phyloP scores from a whole-genome alignment of 2,329 filamentous ascomycete genomes.

The Drechslerella coelobrocha region DNA sequence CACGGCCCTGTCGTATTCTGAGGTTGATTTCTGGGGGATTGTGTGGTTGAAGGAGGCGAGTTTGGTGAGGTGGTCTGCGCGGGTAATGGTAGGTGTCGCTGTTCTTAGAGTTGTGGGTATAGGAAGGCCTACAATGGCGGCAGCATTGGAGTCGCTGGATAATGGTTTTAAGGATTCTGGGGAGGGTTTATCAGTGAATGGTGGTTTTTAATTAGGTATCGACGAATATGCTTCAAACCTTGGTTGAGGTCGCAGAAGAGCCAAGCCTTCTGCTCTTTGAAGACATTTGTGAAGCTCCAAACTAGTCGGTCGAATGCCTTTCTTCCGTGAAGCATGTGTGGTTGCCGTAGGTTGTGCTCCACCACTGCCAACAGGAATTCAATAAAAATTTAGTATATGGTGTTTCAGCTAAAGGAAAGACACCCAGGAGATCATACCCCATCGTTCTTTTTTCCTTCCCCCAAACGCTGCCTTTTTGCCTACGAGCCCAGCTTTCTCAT shows the following conservation, averaged over 20 bases:
- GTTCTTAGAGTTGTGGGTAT: conserved; percentile 18
- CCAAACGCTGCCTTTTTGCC: conserved; percentile 68
- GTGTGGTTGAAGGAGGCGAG: conserved; percentile 35
- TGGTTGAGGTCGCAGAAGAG: conserved; percentile 72
- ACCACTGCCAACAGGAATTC: conserved; percentile 66
- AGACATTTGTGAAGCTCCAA: conserved; percentile 79
- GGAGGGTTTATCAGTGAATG: not conserved
- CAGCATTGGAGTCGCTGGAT: conserved; percentile 53
- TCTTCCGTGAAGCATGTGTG: conserved; percentile 81
- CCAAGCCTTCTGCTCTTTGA: conserved; percentile 74
- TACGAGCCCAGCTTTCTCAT: conserved; percentile 80
- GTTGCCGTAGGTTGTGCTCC: conserved; percentile 74
- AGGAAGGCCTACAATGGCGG: conserved; percentile 21
- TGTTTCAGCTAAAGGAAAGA: conserved; percentile 45
- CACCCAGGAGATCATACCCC: conserved; percentile 64
- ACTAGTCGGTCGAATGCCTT: conserved; percentile 79
- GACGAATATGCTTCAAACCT: conserved; percentile 57
- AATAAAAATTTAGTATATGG: conserved; percentile 6
- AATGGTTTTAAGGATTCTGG: conserved; percentile 54
- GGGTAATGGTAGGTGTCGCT: conserved; percentile 3
- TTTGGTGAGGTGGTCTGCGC: conserved; percentile 11
- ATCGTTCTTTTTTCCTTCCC: conserved; percentile 71
- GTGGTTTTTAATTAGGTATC: not conserved
- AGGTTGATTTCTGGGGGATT: conserved; percentile 51
- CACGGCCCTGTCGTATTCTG: conserved; percentile 60